Percentiles rank a stretch among this genome's conserved stretches.
phyloP scores from a whole-genome alignment of 176 grass and related monocot species.

The Triticum urartu region DNA sequence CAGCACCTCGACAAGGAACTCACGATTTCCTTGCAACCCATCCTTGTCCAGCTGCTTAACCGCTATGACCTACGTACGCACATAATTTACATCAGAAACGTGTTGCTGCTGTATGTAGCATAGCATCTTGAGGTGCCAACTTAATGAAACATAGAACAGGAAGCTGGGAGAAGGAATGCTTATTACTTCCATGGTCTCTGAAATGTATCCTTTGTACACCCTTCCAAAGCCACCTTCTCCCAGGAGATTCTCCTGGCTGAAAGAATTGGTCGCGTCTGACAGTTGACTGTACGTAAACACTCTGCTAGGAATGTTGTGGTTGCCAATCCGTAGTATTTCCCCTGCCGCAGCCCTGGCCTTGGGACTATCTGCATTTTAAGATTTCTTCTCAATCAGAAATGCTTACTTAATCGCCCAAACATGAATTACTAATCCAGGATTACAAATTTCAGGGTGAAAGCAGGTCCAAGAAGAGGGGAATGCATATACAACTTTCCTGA shows the following conservation, averaged over 20 bases:
- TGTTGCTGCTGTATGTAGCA: constrained; percentile 6
- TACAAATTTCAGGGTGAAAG: background rate
- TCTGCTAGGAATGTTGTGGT: constrained; percentile 65
- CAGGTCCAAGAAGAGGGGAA: background rate
- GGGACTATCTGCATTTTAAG: constrained; percentile 51
- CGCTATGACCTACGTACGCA: constrained; percentile 58
- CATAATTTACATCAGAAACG: constrained; percentile 25
- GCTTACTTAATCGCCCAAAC: background rate
- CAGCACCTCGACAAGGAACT: constrained; percentile 89
- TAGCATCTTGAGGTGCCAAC: constrained; percentile 12
- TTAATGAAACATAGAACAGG: constrained; percentile 8
- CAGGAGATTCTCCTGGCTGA: constrained; percentile 64
- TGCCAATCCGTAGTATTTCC: constrained; percentile 84
- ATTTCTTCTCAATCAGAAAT: background rate
- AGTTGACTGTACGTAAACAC: constrained; percentile 73
- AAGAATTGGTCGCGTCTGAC: constrained; percentile 74
- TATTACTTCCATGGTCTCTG: constrained; percentile 60
- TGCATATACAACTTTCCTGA: background rate
- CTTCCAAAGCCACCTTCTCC: constrained; percentile 93
- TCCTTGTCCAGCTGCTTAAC: constrained; percentile 83
- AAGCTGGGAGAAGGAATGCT: constrained; percentile 4
- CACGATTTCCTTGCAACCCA: constrained; percentile 74
- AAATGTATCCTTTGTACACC: constrained; percentile 71
- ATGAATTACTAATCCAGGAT: background rate
- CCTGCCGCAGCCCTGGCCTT: constrained; percentile 60